Evolutionary conservation across 345 rosid genomes (phyloP), one percentile per base, ranked within the genome.

Genomic region (Laguncularia racemosa): DNA sequence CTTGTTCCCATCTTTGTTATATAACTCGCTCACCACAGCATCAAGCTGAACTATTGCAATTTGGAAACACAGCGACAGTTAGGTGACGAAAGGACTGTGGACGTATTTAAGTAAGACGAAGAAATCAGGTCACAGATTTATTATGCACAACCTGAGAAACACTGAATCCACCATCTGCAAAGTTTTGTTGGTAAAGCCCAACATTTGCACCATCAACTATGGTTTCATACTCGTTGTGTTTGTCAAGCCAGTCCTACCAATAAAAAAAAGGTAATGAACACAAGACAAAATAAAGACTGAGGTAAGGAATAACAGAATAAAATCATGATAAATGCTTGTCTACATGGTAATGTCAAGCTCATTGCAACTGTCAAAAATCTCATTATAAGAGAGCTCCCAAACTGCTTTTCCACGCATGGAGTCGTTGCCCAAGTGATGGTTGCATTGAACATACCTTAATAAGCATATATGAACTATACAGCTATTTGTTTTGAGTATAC

Each of bases 151-250:
- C 97, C 97, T 89, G 95, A 66, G 83, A 52, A 57, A 86, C 52
- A 61, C 81, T 79, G 75, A 90, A 84, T 52, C 90, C 81, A 16
- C 97, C 97, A 57, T 86, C 95, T 14, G 80, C 79, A 71, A 86
- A 91, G 70, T 91, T 88, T 66, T 91, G 98, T 64, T 86, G 92
- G 71, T 80, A 84, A 57, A 91, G 89, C 10, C 95, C 95, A 68
- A 91, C 64, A 77, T 91, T 91, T 68, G 96, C 98, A 66, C 90
- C 96, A 79, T 92, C 96, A 13, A 84, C 71, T 60, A 92, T 75
- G 76, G 95, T 89, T 64, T 86, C 84, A 62, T 78, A 86, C 53
- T 63, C 69, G 55, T 70, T 76, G 77, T 81, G 77, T 52, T 74
- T 72, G 13, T 74, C 79, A 66, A 92, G 80, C 98, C 93, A 86